phyloP scores from a whole-genome alignment of 2,329 filamentous ascomycete species.

The Calcarisporium arbuscula region DNA sequence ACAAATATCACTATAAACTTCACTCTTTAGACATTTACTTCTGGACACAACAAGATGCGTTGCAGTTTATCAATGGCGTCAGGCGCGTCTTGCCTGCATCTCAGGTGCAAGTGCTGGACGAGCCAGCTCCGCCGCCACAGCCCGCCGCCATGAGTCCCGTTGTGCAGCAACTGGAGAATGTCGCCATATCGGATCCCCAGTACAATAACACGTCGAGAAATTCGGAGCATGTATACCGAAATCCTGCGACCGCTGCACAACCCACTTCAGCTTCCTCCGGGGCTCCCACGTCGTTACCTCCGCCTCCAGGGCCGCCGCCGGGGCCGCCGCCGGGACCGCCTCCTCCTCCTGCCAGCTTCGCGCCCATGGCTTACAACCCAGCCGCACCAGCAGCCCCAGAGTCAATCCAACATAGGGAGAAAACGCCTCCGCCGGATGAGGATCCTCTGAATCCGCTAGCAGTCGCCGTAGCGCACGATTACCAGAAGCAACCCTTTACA shows the following conservation, averaged over 20 bases:
- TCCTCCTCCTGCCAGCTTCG: conserved; percentile 38
- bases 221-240: too few relatives aligned
- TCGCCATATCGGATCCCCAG: conserved; percentile 57
- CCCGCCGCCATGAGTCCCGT: conserved; percentile 56
- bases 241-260: too few relatives aligned
- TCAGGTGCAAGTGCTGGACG: conserved; percentile 59
- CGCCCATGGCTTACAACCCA: conserved; percentile 70
- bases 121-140: conserved; percentile 47
- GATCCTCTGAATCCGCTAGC: conserved; percentile 50
- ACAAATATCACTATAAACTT: conserved; percentile 72
- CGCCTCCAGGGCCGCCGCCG: conserved; percentile 6
- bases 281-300: too few relatives aligned
- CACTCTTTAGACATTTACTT: conserved; percentile 74
- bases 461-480: conserved; percentile 51
- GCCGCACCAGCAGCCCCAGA: conserved; percentile 72
- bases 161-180: conserved; percentile 67
- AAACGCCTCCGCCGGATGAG: conserved; percentile 72
- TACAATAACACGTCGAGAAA: conserved; percentile 29
- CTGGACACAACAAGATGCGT: conserved; percentile 67
- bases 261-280: too few relatives aligned
- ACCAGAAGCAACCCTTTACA: conserved; percentile 46
- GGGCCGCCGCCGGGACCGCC: conserved; percentile 23
- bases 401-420: conserved; percentile 64
- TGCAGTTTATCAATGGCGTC: conserved; percentile 63
- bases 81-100: conserved; percentile 55